phyloP scores from a whole-genome alignment of 306 rosid species.

The Vicia villosa region DNA sequence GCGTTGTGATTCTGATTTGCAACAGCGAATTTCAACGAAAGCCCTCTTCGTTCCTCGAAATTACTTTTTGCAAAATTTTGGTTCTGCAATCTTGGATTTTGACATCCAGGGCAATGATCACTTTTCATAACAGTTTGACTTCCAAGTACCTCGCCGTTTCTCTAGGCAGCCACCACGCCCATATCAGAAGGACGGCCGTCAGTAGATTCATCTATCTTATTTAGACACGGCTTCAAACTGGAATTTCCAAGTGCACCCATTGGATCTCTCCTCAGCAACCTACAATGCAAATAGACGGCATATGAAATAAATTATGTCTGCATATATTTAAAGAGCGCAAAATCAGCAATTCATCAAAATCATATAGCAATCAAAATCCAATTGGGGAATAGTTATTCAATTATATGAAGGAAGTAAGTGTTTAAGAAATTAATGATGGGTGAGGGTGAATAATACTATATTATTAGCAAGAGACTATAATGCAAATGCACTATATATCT shows the following conservation, averaged over 20 bases:
- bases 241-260: conserved; percentile 97
- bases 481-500: too few relatives aligned
- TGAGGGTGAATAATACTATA: conserved; percentile 9
- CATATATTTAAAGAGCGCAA: not conserved
- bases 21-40: too few relatives aligned
- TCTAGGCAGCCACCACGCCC: conserved; percentile 84
- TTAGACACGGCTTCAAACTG: conserved; percentile 63
- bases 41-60: too few relatives aligned
- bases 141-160: conserved; percentile 90
- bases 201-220: conserved; percentile 71
- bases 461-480: conserved; percentile 5
- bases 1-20: too few relatives aligned
- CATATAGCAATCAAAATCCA: not conserved
- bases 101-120: conserved; percentile 91
- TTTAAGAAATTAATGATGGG: not conserved
- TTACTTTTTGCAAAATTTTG: too few relatives aligned
- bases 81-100: conserved; percentile 62
- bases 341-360: not conserved
- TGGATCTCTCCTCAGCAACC: conserved; percentile 86
- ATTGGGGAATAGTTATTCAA: not conserved
- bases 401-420: not conserved
- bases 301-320: conserved; percentile 28
- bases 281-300: conserved; percentile 34
- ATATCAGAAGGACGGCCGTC: conserved; percentile 83
- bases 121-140: conserved; percentile 90